These are phyloP conservation scores for Fusarium beomiforme DNA, from an alignment of 2,329 filamentous ascomycete species.

Conservation along the genomic window DNA sequence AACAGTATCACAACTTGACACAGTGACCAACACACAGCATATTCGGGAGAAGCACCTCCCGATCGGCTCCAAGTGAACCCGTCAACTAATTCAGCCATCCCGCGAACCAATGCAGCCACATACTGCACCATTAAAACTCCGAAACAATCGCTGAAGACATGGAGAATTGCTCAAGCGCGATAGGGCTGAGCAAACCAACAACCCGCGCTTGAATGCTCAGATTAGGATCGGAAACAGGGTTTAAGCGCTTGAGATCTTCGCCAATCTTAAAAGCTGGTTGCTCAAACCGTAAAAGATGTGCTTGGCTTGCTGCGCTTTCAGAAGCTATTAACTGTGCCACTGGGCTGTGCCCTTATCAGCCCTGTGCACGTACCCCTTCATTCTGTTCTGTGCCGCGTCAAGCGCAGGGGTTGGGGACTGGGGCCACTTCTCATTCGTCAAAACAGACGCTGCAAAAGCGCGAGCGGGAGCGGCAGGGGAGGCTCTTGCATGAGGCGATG, in stretches of 20 bases:
- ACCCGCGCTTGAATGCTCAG: conserved; percentile 14
- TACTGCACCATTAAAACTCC: not conserved
- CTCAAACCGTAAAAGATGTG: not conserved
- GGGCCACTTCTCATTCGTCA: conserved; percentile 20
- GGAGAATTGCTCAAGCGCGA: conserved; percentile 17
- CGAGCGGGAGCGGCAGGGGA: not conserved
- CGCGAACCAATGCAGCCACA: conserved; percentile 20
- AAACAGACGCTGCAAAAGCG: conserved; percentile 33
- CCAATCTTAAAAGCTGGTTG: conserved; percentile 2
- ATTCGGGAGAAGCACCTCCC: not conserved
- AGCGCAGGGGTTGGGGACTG: not conserved
- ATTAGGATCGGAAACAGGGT: conserved; percentile 5
- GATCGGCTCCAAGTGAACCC: not conserved
- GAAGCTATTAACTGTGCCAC: conserved; percentile 30
- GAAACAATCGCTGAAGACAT: conserved; percentile 3
- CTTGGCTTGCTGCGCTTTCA: conserved; percentile 18
- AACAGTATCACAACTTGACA: not conserved
- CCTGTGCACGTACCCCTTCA: conserved; percentile 26
- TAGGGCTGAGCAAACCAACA: not conserved
- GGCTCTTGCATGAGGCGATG: conserved; percentile 11
- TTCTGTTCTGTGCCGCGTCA: conserved; percentile 3
- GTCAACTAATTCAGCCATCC: conserved; percentile 15
- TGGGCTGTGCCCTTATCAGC: conserved; percentile 35
- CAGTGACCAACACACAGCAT: not conserved
- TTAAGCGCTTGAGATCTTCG: conserved; percentile 3